Base-by-base conservation (phyloP, 2,329 filamentous ascomycete genomes). In the Remersonia thermophila region DNA sequence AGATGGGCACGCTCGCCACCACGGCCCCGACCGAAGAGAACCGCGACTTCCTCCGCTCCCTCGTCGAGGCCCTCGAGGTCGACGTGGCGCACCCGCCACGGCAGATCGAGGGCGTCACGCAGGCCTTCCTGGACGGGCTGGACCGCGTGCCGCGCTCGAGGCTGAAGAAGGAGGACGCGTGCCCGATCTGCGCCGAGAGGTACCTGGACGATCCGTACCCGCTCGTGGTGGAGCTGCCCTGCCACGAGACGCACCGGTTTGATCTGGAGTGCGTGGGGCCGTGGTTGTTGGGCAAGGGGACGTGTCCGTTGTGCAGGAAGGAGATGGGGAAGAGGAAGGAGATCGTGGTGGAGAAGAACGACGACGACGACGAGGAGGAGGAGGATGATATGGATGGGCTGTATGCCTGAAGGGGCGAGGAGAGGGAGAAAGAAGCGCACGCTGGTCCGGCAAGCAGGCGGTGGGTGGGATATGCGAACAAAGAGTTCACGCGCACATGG, bases 181-280 rank as follows among this genome's bases (percentile, higher is more conserved):
- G 75, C 45, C 69, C 74, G 29, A 79, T 80, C 52, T 80, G 75
- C 56, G 73, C 71, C 40, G 69, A 78, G 47, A 57, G 55, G 20
- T 77, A 72, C 49, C 59, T 77, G 32, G 72, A 79, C 47, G 76
- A 80, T 49, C 58, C 62, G 47, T 77, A 73, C 51, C 71, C 67
- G 37, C 60, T 80, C 2, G 73, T 80, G 10, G 76, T 80, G 18
- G 66, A 75, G 60, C 61, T 80, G 49, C 74, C 74, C 28, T 80
- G 76, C 51, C 62, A 73, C 47, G 62, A 61, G 23, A 59, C 54
- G 28, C 76, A 80, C 53, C 58, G 57, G 33, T 80, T 77, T 51
- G 76, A 80, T 48, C 55, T 80, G n/a, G 76, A 80, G 57, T 80
- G 76, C 48, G 73, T 80, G 2, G 70, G 66, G 3, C 75, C 76